Evolutionary conservation across 768 basidiomycete species (phyloP).

Genomic region (Leccinum fibrillosum): DNA sequence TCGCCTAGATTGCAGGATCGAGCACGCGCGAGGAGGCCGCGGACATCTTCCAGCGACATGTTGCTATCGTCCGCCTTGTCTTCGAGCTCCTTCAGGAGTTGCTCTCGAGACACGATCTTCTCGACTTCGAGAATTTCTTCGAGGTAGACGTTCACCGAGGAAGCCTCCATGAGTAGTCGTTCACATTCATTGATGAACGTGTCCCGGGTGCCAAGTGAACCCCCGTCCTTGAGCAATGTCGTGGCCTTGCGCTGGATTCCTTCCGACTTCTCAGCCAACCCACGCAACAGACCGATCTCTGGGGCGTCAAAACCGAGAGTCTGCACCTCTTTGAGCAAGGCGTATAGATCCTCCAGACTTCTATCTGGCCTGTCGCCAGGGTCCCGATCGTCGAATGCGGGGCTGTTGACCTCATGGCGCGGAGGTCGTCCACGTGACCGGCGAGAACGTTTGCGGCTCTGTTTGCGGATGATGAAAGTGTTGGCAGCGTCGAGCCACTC

Average conservation of each 20-base stretch:
- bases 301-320: conserved; percentile 79
- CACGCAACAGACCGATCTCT: conserved; percentile 60
- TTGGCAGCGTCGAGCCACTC: conserved; percentile 89
- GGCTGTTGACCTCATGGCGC: conserved; percentile 39
- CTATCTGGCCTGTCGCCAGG: conserved; percentile 69
- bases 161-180: conserved; percentile 62
- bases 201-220: conserved; percentile 45
- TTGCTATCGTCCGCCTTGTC: conserved; percentile 64
- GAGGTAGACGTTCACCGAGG: conserved; percentile 78
- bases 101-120: conserved; percentile 76
- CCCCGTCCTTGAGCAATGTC: conserved; percentile 44
- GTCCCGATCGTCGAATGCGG: conserved; percentile 40
- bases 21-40: conserved; percentile 67
- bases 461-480: conserved; percentile 73
- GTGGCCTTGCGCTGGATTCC: conserved; percentile 56
- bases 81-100: conserved; percentile 72
- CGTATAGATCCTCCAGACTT: conserved; percentile 65
- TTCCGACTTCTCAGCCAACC: conserved; percentile 60
- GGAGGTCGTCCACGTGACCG: conserved; percentile 56
- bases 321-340: conserved; percentile 68
- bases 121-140: conserved; percentile 77
- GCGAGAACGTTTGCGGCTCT: conserved; percentile 73
- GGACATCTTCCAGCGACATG: conserved; percentile 74
- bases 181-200: conserved; percentile 68
- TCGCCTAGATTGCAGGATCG: conserved; percentile 59